Evolutionary conservation across 768 basidiomycete species (phyloP), one percentile per base, ranked within the genome.

Genomic region (Mrakia frigida): DNA sequence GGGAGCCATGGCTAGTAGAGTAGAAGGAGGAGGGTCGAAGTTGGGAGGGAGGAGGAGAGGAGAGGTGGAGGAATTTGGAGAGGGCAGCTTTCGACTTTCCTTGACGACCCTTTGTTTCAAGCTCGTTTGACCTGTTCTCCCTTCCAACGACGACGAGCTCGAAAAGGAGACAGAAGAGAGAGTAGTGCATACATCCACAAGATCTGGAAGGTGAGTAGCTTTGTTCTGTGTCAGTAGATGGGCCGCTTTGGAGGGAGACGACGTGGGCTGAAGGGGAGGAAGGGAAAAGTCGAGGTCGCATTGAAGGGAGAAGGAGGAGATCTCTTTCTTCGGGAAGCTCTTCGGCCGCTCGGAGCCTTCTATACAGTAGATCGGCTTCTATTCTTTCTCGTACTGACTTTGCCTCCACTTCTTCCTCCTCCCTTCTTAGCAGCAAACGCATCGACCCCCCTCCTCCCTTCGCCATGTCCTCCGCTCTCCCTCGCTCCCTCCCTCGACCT

Each of bases 1-100:
- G 31, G 75, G 75, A 16, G 75, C 68, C 75, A 77, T 77, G n/a
- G 35, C 9, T 41, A 37, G 31, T 3, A 39, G 31, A n/a, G 41
- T 61, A 37, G 46, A 35, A 59, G 35, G 56, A 35, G 39, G 46
- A 13, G n/a, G 50, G 35, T 61, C 43, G 50, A 37, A 18, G 65
- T 43, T 68, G 25, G 23, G 65, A 7, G 11, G 63, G n/a, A 31
- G 21, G 61, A 63, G 13, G 31, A 6, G 35, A 65, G 63, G 33
- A 35, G 33, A 65, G 46, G 18, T 28, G 28, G n/a, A 67, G 63
- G 63, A 67, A 39, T 68, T 68, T 35, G 35, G 65, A 56, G 53
- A n/a, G 53, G 25, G 53, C 25, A 56, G 56, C 56, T 10, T 9
- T 28, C 13, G 50, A 7, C 46, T 21, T 21, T 25, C 53, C 25